Conservation (phyloP, 257 asterid species). For the Apocynum venetum region DNA sequence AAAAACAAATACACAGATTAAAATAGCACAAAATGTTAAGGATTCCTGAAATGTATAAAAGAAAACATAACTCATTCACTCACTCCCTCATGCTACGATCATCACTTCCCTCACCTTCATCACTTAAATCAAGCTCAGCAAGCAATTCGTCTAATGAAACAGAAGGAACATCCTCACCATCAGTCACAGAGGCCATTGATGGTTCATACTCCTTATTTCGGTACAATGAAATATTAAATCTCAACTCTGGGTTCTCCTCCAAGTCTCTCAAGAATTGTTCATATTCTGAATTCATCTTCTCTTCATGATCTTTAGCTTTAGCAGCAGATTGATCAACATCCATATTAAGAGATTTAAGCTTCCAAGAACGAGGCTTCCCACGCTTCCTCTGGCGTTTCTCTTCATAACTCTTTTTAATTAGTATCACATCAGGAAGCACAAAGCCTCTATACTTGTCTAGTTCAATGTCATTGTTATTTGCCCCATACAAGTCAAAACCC, state of each 20-base stretch:
- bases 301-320: constrained; percentile 31
- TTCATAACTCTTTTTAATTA: constrained; percentile 32
- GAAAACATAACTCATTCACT: constrained; percentile 1
- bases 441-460: constrained; percentile 20
- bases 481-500: constrained; percentile 27
- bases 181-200: constrained; percentile 25
- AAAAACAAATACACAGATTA: background rate
- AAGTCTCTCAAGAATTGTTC: constrained; percentile 34
- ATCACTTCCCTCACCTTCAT: constrained; percentile 10
- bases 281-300: constrained; percentile 25
- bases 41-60: background rate
- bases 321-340: constrained; percentile 28
- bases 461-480: constrained; percentile 27
- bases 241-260: constrained; percentile 38
- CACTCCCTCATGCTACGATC: constrained; percentile 28
- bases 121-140: constrained; percentile 31
- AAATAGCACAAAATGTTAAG: background rate
- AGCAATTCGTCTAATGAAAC: constrained; percentile 35
- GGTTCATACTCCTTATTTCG: constrained; percentile 34
- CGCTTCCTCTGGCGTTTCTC: constrained; percentile 27
- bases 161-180: constrained; percentile 31
- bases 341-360: constrained; percentile 30
- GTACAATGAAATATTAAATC: constrained; percentile 31
- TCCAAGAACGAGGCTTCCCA: constrained; percentile 34
- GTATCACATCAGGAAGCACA: constrained; percentile 22